These are phyloP conservation scores for Clonostachys solani DNA, from an alignment of 2,329 filamentous ascomycete species.

Conservation along the genomic window DNA sequence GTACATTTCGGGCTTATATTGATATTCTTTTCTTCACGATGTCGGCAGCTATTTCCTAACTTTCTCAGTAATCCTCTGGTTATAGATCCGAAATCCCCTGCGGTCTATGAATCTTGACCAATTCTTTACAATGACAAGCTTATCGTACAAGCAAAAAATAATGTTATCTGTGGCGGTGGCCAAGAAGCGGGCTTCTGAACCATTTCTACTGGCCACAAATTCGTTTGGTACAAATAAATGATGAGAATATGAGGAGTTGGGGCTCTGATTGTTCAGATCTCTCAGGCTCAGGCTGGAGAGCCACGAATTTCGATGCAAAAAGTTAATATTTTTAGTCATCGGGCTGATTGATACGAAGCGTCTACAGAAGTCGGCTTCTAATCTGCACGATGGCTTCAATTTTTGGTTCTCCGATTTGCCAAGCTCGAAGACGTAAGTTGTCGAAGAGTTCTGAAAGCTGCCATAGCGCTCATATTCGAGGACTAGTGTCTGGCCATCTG, in stretches of 20 bases:
- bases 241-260: slow-evolving; percentile 1
- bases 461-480: too few relatives aligned
- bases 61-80: not conserved
- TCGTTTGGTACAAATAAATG: slow-evolving; percentile 13
- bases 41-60: not conserved
- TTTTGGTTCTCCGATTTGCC: not conserved
- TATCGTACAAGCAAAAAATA: slow-evolving; percentile 9
- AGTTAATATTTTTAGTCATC: slow-evolving; percentile 4
- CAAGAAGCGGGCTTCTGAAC: too few relatives aligned
- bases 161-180: slow-evolving; percentile 2
- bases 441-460: too few relatives aligned
- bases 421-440: too few relatives aligned
- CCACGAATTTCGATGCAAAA: slow-evolving; percentile 11
- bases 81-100: not conserved
- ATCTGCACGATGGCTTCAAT: not conserved
- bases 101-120: slow-evolving; percentile 6
- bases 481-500: too few relatives aligned
- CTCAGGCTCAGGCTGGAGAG: slow-evolving; percentile 4
- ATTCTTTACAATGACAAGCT: slow-evolving; percentile 10
- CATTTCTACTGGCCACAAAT: not conserved
- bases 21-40: not conserved
- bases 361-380: not conserved
- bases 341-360: slow-evolving; percentile 7
- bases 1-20: too few relatives aligned
- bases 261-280: not conserved